Percentiles rank a stretch among this genome's conserved stretches.
Evolutionary conservation across 352 stramenopile species (phyloP).

Genomic region (Poterioochromonas sp.): DNA sequence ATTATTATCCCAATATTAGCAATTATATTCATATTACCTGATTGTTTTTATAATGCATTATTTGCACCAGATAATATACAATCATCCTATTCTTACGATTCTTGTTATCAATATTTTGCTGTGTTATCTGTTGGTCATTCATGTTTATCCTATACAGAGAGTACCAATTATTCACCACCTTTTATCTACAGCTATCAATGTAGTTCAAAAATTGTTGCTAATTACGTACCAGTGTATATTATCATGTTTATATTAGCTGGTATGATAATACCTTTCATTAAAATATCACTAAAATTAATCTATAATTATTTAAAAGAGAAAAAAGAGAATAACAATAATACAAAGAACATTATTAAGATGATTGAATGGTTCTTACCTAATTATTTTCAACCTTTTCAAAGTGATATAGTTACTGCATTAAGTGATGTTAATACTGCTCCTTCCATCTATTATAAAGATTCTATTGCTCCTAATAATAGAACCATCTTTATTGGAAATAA

Average conservation of each 20-base stretch:
- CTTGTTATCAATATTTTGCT: background rate
- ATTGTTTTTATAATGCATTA: constrained; percentile 18
- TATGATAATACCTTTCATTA: background rate
- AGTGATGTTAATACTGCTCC: too few relatives aligned
- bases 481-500: too few relatives aligned
- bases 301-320: background rate
- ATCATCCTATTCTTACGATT: background rate
- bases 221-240: background rate
- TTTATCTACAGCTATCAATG: background rate
- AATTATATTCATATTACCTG: background rate
- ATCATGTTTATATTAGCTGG: background rate
- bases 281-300: background rate
- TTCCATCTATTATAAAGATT: too few relatives aligned
- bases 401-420: background rate
- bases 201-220: background rate
- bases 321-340: too few relatives aligned
- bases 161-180: background rate
- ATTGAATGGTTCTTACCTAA: too few relatives aligned
- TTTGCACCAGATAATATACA: background rate
- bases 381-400: too few relatives aligned
- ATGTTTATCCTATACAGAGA: background rate
- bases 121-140: background rate
- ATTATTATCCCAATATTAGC: background rate
- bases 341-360: too few relatives aligned
- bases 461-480: too few relatives aligned